Evolutionary conservation across 2,329 filamentous ascomycete genomes (phyloP).

Genomic region (Sclerotinia nivalis): DNA sequence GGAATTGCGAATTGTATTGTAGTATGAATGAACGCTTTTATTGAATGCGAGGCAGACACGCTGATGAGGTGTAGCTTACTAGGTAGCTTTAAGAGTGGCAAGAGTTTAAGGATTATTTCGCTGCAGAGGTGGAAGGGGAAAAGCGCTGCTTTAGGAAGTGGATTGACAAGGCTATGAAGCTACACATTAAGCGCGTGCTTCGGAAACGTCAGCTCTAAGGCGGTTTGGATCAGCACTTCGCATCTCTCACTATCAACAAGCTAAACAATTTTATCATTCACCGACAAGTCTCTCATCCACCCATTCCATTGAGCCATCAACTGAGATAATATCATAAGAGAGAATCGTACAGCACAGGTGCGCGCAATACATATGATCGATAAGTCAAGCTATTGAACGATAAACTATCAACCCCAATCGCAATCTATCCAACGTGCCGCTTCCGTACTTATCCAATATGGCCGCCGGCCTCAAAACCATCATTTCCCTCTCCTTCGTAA

Average conservation of each 20-base stretch:
- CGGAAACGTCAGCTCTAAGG: conserved; percentile 19
- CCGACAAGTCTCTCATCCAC: background rate
- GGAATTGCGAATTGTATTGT: background rate
- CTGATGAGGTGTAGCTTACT: conserved; percentile 29
- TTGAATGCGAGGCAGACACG: conserved; percentile 37
- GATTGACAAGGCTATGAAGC: conserved; percentile 6
- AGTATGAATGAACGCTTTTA: conserved; percentile 15
- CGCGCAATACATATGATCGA: background rate
- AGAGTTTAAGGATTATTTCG: background rate
- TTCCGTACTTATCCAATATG: conserved; percentile 42
- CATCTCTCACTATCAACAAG: conserved; percentile 9
- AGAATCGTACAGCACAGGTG: background rate
- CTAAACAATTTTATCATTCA: background rate
- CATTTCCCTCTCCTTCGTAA: conserved; percentile 94
- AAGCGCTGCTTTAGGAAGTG: background rate
- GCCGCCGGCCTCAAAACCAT: conserved; percentile 97
- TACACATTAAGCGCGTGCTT: conserved; percentile 11
- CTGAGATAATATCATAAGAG: background rate
- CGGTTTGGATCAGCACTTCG: background rate
- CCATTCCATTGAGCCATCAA: background rate
- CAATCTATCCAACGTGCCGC: conserved; percentile 5
- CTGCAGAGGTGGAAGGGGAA: fast-evolving
- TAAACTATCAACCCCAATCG: background rate
- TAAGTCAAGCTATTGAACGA: background rate
- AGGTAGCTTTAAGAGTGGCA: background rate